phyloP scores from a whole-genome alignment of 805 yeast species.

The Candida schatavii region DNA sequence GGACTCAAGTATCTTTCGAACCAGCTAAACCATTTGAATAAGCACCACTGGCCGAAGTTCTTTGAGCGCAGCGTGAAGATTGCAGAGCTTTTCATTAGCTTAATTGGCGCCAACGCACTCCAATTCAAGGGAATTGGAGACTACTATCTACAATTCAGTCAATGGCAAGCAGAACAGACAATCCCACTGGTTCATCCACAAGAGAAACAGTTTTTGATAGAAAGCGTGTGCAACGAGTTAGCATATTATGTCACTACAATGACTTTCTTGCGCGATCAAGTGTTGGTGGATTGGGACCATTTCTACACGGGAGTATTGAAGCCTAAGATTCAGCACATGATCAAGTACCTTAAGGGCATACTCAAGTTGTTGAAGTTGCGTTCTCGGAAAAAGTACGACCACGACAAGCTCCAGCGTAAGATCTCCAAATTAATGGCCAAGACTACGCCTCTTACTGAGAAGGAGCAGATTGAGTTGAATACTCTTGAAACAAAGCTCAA shows the following conservation, averaged over 20 bases:
- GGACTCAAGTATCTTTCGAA: conserved; percentile 40
- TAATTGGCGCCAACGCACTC: conserved; percentile 34
- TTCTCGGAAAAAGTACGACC: conserved; percentile 41
- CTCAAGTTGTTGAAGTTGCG: conserved; percentile 44
- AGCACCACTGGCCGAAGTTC: conserved; percentile 25
- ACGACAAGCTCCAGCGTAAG: conserved; percentile 33
- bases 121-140: conserved; percentile 32
- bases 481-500: conserved; percentile 26
- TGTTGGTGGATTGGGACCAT: conserved; percentile 19
- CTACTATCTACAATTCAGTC: conserved; percentile 30
- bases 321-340: conserved; percentile 38
- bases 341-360: conserved; percentile 30
- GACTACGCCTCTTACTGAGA: conserved; percentile 29
- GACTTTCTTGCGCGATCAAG: conserved; percentile 15
- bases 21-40: conserved; percentile 24
- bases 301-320: conserved; percentile 26
- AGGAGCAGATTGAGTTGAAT: conserved; percentile 35
- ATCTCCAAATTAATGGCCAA: conserved; percentile 37
- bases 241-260: conserved; percentile 21
- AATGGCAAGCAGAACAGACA: conserved; percentile 23
- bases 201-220: conserved; percentile 25
- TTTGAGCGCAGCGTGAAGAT: conserved; percentile 32
- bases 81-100: conserved; percentile 25
- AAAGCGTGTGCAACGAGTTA: conserved; percentile 26
- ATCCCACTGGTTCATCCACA: conserved; percentile 35